These are phyloP conservation scores for Gymnopus androsaceus DNA, from an alignment of 1,284 basidiomycete genomes.

Conservation along the genomic window DNA sequence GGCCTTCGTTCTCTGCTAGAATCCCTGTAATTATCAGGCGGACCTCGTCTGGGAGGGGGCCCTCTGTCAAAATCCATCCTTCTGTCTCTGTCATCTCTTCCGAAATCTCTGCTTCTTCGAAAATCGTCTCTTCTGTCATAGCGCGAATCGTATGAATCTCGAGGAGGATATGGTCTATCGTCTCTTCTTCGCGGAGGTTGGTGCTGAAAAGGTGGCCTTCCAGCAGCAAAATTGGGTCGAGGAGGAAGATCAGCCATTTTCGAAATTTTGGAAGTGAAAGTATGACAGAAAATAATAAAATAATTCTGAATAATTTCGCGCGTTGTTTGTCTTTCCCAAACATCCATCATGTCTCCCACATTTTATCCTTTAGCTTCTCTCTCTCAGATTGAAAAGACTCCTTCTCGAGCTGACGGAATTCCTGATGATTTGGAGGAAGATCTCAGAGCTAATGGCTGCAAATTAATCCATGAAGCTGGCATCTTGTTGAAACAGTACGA, in stretches of 20 bases:
- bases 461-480: slow-evolving; percentile 94
- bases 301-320: too few relatives aligned
- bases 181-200: slow-evolving; percentile 15
- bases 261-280: neutral
- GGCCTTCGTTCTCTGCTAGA: slow-evolving; percentile 3
- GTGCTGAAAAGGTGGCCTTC: slow-evolving; percentile 18
- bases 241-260: slow-evolving; percentile 34
- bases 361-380: slow-evolving; percentile 86
- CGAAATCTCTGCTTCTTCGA: slow-evolving; percentile 26
- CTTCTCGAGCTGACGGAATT: slow-evolving; percentile 83
- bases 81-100: slow-evolving; percentile 21
- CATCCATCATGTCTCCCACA: slow-evolving; percentile 47
- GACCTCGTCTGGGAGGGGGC: neutral
- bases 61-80: slow-evolving; percentile 7
- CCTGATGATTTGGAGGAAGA: slow-evolving; percentile 82
- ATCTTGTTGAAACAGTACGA: slow-evolving; percentile 85
- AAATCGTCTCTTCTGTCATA: slow-evolving; percentile 17
- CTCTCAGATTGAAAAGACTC: slow-evolving; percentile 76
- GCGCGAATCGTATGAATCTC: slow-evolving; percentile 1
- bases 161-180: slow-evolving; percentile 2
- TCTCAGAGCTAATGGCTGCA: slow-evolving; percentile 84
- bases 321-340: slow-evolving; percentile 11
- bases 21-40: slow-evolving; percentile 11
- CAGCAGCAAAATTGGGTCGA: slow-evolving; percentile 30
- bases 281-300: neutral